Base-by-base conservation (phyloP, 305 asterid genomes). In the Rubia balearica region DNA sequence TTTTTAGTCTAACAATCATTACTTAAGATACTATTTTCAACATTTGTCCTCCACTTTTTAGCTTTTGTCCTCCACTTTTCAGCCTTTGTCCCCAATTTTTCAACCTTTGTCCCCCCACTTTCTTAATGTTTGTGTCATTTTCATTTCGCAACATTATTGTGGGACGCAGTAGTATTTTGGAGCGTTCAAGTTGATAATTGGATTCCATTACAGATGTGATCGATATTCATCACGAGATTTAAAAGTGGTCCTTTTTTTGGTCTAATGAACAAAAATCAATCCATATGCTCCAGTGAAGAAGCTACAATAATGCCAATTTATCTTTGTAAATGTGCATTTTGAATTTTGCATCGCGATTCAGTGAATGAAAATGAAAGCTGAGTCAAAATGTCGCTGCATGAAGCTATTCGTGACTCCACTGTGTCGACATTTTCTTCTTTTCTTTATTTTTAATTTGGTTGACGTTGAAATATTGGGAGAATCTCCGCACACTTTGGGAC, bases 401-500 rank as follows among this genome's bases (percentile, higher is more conserved):
- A 74, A 24, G 76, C 68, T 69, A 70, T 60, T 33, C 63, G 62
- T 80, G 72, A 71, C 16, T n/a, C 64, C 76, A 74, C 6, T 36
- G 36, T 80, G 84, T 77, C 79, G 71, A 74, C 77, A 74, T 74
- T 65, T 17, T n/a, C 55, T 43, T 65, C 8, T 7, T 49, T 49
- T 13, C 16, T n/a, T n/a, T n/a, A n/a, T 13, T 48, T 48, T 12
- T 49, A 3, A 14, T 49, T 46, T 46, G 12, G 51, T 46, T 70
- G 65, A 49, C 8, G 65, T 27, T 11, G 66, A 61, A 59, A 59
- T 59, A 27, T 22, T 59, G 17, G 41, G 4, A 45, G n/a, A 62
- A 62, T 33, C 67, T 62, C 67, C 67, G 14, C 33, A 36, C 67
- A 36, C 10, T 33, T 36, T 62, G 67, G 67, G n/a, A n/a, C n/a